These are phyloP conservation scores for Tulasnella sp. DNA, from an alignment of 768 basidiomycete genomes.

Conservation along the genomic window DNA sequence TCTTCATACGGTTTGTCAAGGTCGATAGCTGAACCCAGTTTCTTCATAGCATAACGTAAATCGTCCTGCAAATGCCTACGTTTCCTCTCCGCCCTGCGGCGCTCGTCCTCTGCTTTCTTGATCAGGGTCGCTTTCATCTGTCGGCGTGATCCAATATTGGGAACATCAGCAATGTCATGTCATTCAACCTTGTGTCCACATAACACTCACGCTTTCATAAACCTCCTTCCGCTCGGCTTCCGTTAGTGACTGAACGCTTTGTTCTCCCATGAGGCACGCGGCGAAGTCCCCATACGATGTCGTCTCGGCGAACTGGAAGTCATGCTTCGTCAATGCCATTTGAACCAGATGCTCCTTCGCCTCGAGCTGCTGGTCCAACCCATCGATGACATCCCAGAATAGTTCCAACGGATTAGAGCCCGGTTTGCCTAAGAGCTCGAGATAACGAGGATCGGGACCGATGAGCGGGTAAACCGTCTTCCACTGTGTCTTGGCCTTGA, in stretches of 20 bases:
- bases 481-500: constrained; percentile 84
- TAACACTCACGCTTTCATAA: constrained; percentile 52
- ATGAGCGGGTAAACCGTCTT: constrained; percentile 75
- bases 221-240: constrained; percentile 45
- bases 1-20: constrained; percentile 67
- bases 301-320: constrained; percentile 40
- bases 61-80: constrained; percentile 89
- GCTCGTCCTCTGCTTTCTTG: constrained; percentile 75
- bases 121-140: constrained; percentile 27
- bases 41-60: constrained; percentile 88
- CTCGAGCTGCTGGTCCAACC: constrained; percentile 75
- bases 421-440: constrained; percentile 77
- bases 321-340: constrained; percentile 25
- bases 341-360: constrained; percentile 37
- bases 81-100: constrained; percentile 64
- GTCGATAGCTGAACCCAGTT: constrained; percentile 72
- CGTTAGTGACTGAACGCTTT: constrained; percentile 36
- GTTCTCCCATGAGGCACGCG: constrained; percentile 45
- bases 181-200: no score
- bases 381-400: constrained; percentile 90
- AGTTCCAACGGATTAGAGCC: constrained; percentile 93
- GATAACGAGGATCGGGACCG: constrained; percentile 69
- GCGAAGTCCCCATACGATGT: constrained; percentile 57
- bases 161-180: no score
- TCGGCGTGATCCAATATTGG: background rate